These are phyloP conservation scores for Senna tora DNA, from an alignment of 306 rosid species.

Conservation along the genomic window DNA sequence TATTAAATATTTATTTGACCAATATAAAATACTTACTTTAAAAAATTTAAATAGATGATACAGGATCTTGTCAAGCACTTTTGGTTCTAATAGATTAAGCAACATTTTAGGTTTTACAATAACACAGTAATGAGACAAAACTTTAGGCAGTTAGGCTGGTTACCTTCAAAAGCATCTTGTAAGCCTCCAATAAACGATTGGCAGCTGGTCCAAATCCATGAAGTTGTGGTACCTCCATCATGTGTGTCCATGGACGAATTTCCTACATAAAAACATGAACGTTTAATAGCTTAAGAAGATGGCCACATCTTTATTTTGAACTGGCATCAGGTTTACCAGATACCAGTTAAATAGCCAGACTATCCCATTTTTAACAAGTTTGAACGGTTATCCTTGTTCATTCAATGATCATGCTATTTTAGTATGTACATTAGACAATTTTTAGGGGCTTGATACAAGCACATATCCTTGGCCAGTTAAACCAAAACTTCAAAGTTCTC, in stretches of 20 bases:
- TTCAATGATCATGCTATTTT: slow-evolving; percentile 18
- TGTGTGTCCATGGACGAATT: slow-evolving; percentile 99
- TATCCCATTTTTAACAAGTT: not conserved
- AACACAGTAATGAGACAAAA: not conserved
- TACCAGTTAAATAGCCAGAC: slow-evolving; percentile 3
- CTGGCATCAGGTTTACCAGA: slow-evolving; percentile 6
- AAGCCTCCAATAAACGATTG: slow-evolving; percentile 91
- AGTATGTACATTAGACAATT: slow-evolving; percentile 12
- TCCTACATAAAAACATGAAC: slow-evolving; percentile 55
- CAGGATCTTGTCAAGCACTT: slow-evolving; percentile 20
- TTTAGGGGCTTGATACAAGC: slow-evolving; percentile 22
- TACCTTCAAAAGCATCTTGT: slow-evolving; percentile 97
- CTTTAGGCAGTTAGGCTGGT: slow-evolving; percentile 3
- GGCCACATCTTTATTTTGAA: not conserved
- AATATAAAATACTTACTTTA: no score
- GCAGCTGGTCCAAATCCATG: slow-evolving; percentile 99
- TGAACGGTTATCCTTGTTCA: not conserved
- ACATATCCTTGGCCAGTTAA: not conserved
- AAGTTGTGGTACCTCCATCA: slow-evolving; percentile 99
- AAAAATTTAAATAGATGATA: not conserved
- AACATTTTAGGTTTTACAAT: not conserved
- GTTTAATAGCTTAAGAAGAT: slow-evolving; percentile 7
- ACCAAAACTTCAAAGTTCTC: slow-evolving; percentile 1
- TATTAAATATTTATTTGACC: no score
- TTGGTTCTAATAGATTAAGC: slow-evolving; percentile 10